These are phyloP conservation scores for Phoma herbarum DNA, from an alignment of 2,329 filamentous ascomycete species.

Conservation along the genomic window DNA sequence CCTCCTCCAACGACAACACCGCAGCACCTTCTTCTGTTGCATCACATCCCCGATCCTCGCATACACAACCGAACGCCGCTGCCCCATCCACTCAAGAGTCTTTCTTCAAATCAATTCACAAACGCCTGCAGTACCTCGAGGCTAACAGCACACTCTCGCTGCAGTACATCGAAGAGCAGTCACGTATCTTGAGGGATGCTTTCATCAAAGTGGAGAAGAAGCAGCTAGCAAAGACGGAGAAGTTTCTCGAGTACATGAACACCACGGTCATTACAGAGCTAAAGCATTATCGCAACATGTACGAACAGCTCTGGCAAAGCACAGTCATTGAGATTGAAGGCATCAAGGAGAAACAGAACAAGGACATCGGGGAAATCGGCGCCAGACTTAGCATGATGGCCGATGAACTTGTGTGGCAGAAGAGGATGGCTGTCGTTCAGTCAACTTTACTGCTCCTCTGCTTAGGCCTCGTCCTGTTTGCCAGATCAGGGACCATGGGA, in stretches of 20 bases:
- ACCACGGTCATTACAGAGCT: slow-evolving; percentile 80
- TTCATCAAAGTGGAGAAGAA: slow-evolving; percentile 87
- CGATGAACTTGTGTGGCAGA: slow-evolving; percentile 86
- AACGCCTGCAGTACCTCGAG: slow-evolving; percentile 89
- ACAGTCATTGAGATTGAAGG: slow-evolving; percentile 91
- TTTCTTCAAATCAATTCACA: slow-evolving; percentile 96
- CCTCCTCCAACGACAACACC: slow-evolving; percentile 30
- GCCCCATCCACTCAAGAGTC: slow-evolving; percentile 92
- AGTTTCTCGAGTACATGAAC: slow-evolving; percentile 87
- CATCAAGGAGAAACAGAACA: slow-evolving; percentile 83
- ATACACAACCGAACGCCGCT: slow-evolving; percentile 60
- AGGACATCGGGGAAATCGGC: slow-evolving; percentile 83
- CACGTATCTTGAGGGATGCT: slow-evolving; percentile 85
- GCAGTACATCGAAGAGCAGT: slow-evolving; percentile 97
- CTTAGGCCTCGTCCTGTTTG: slow-evolving; percentile 85
- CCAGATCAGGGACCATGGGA: slow-evolving; percentile 49
- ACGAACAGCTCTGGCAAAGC: slow-evolving; percentile 96
- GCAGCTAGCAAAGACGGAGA: slow-evolving; percentile 82
- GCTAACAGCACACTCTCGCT: slow-evolving; percentile 91
- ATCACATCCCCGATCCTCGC: slow-evolving; percentile 39
- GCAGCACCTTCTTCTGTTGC: slow-evolving; percentile 27
- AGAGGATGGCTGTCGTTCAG: slow-evolving; percentile 93
- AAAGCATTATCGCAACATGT: slow-evolving; percentile 71
- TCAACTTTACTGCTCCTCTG: slow-evolving; percentile 86
- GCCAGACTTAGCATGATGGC: slow-evolving; percentile 84